phyloP scores from a whole-genome alignment of 441 rosid species.

The Mallotus japonicus region DNA sequence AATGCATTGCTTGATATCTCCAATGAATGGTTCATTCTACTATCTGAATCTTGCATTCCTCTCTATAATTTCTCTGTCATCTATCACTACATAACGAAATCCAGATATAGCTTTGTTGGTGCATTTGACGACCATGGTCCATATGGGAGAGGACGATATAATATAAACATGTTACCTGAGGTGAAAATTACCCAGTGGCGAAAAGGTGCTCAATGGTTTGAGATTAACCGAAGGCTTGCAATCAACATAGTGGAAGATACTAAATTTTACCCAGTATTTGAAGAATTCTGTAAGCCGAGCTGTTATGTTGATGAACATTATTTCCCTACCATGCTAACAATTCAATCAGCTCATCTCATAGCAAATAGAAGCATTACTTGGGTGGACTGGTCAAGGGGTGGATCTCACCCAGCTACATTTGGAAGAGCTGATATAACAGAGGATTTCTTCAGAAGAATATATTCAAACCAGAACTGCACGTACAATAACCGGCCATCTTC shows the following conservation, averaged over 20 bases:
- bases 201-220: slow-evolving; percentile 97
- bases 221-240: slow-evolving; percentile 69
- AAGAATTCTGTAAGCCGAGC: slow-evolving; percentile 68
- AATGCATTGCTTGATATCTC: slow-evolving; percentile 82
- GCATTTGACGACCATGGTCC: slow-evolving; percentile 91
- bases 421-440: slow-evolving; percentile 64
- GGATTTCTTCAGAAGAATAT: slow-evolving; percentile 53
- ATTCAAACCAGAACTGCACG: slow-evolving; percentile 40
- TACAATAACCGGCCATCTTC: slow-evolving; percentile 51
- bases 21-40: slow-evolving; percentile 78
- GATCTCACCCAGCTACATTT: slow-evolving; percentile 90
- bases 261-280: slow-evolving; percentile 56
- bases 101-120: slow-evolving; percentile 71
- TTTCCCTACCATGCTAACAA: slow-evolving; percentile 85
- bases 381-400: slow-evolving; percentile 98
- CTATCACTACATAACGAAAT: slow-evolving; percentile 61
- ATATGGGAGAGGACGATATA: slow-evolving; percentile 81
- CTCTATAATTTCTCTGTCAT: slow-evolving; percentile 68
- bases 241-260: slow-evolving; percentile 61
- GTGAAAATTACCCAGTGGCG: slow-evolving; percentile 81
- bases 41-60: slow-evolving; percentile 92
- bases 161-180: slow-evolving; percentile 70
- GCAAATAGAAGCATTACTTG: slow-evolving; percentile 88
- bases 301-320: slow-evolving; percentile 96
- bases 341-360: slow-evolving; percentile 46